Conservation (phyloP, 441 rosid species). For the Omphalea diandra region DNA sequence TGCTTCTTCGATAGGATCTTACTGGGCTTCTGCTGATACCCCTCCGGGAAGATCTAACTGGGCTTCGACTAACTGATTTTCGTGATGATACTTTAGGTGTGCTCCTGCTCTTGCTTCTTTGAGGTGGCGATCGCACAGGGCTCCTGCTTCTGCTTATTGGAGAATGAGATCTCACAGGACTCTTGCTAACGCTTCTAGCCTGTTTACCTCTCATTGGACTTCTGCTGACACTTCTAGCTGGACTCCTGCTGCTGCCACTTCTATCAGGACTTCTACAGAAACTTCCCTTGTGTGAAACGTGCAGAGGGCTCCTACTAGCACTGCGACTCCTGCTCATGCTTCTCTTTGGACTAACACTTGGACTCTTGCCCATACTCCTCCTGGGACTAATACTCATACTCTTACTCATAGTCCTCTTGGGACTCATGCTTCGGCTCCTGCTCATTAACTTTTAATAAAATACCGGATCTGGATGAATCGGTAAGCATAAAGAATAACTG, state of each 20-base stretch:
- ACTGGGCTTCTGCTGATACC: slow-evolving; percentile 45
- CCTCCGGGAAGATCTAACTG: slow-evolving; percentile 25
- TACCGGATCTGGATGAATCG: slow-evolving; percentile 44
- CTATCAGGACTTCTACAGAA: slow-evolving; percentile 61
- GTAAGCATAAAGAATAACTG: slow-evolving; percentile 43
- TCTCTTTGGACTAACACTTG: slow-evolving; percentile 52
- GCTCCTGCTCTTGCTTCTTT: slow-evolving; percentile 27
- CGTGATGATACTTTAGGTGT: slow-evolving; percentile 11
- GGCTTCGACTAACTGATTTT: slow-evolving; percentile 24
- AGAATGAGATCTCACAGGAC: slow-evolving; percentile 33
- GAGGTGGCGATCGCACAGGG: slow-evolving; percentile 24
- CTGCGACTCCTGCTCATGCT: slow-evolving; percentile 52
- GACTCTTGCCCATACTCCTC: slow-evolving; percentile 64
- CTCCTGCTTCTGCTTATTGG: slow-evolving; percentile 19
- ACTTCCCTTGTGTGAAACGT: slow-evolving; percentile 41
- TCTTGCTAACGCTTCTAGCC: slow-evolving; percentile 41
- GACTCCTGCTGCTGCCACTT: slow-evolving; percentile 54
- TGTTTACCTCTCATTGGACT: slow-evolving; percentile 48
- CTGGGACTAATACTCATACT: slow-evolving; percentile 79
- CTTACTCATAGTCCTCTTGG: slow-evolving; percentile 71
- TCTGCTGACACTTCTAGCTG: slow-evolving; percentile 47
- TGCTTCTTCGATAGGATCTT: slow-evolving; percentile 36
- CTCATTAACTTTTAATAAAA: slow-evolving; percentile 53
- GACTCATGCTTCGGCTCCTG: slow-evolving; percentile 94
- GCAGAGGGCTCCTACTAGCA: slow-evolving; percentile 59